Conservation (phyloP, 768 basidiomycete species). For the Tylopilus sp. region DNA sequence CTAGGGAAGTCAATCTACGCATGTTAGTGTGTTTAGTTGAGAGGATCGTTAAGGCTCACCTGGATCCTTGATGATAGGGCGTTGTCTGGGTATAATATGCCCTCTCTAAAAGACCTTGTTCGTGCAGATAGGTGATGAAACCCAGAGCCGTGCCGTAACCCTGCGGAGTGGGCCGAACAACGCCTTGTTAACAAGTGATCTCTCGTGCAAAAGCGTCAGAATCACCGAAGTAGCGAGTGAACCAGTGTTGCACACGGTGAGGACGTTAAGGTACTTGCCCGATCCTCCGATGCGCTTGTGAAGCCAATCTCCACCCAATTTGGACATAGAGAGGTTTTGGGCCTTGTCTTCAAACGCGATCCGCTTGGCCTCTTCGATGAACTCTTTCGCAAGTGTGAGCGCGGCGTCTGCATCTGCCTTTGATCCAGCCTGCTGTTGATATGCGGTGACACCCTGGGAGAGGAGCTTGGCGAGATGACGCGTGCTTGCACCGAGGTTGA, state of each 20-base stretch:
- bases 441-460: constrained; percentile 11
- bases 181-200: background rate
- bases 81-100: constrained; percentile 94
- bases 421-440: constrained; percentile 17
- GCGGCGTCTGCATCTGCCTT: constrained; percentile 34
- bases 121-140: constrained; percentile 86
- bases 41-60: constrained; percentile 37
- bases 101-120: constrained; percentile 68
- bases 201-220: background rate
- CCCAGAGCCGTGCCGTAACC: constrained; percentile 96
- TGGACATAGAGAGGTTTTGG: constrained; percentile 82
- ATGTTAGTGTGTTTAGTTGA: background rate
- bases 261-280: constrained; percentile 61
- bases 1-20: constrained; percentile 79
- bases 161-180: constrained; percentile 38
- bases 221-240: constrained; percentile 87
- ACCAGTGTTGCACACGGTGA: constrained; percentile 98
- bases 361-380: constrained; percentile 67
- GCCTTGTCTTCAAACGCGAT: constrained; percentile 88
- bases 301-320: constrained; percentile 85
- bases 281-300: constrained; percentile 37
- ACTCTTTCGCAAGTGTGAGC: constrained; percentile 46
- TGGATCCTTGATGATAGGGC: constrained; percentile 91
- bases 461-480: constrained; percentile 60
- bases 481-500: constrained; percentile 88